Evolutionary conservation across 2,329 filamentous ascomycete genomes (phyloP).

Genomic region (Achaetomium macrosporum): DNA sequence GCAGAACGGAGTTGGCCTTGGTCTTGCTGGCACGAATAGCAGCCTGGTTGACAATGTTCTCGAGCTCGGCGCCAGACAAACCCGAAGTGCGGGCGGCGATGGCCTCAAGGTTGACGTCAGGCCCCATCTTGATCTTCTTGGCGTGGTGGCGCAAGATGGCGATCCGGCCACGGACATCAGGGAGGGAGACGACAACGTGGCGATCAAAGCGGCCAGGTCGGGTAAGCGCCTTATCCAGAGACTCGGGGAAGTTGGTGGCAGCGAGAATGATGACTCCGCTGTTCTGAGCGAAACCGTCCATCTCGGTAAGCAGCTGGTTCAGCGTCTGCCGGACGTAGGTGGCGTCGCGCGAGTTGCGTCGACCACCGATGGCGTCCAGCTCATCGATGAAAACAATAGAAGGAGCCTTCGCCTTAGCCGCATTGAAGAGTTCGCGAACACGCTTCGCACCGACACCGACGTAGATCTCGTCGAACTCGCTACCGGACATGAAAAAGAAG

Average conservation of each 20-base stretch:
- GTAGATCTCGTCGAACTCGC: conserved; percentile 97
- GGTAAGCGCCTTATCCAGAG: conserved; percentile 90
- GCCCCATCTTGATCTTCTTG: conserved; percentile 76
- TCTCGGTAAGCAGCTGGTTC: conserved; percentile 92
- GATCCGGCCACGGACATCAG: conserved; percentile 87
- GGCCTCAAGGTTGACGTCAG: conserved; percentile 75
- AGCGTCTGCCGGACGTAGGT: conserved; percentile 96
- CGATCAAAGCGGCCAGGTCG: conserved; percentile 94
- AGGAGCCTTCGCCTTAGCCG: conserved; percentile 33
- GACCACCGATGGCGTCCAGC: conserved; percentile 87
- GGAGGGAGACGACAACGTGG: conserved; percentile 80
- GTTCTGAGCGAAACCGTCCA: conserved; percentile 94
- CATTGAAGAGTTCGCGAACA: conserved; percentile 58
- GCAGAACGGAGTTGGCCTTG: conserved; percentile 67
- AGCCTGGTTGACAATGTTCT: conserved; percentile 95
- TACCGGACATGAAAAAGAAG: conserved; percentile 99
- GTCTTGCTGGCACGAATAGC: conserved; percentile 90
- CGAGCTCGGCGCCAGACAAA: conserved; percentile 90
- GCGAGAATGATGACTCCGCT: conserved; percentile 93
- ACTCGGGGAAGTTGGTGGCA: conserved; percentile 91
- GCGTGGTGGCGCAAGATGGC: conserved; percentile 92
- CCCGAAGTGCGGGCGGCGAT: conserved; percentile 85
- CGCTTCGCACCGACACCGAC: conserved; percentile 78
- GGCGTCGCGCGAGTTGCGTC: conserved; percentile 86
- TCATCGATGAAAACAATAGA: conserved; percentile 81